These are phyloP conservation scores for Brassica hybrid DNA, from an alignment of 441 rosid species.

Conservation along the genomic window DNA sequence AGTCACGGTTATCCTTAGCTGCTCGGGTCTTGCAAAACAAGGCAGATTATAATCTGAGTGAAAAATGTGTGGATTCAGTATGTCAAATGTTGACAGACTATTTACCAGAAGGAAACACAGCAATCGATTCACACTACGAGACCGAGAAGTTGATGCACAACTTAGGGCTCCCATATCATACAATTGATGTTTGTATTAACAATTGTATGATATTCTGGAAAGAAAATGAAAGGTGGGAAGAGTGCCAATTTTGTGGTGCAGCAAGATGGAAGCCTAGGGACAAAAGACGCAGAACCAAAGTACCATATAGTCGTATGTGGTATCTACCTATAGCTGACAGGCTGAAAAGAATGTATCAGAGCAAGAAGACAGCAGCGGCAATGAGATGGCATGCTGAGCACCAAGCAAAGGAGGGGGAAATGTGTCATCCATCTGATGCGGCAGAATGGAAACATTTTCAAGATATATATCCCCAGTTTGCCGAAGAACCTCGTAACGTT, in stretches of 20 bases:
- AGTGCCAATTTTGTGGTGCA: background rate
- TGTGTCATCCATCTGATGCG: background rate
- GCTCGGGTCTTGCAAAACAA: background rate
- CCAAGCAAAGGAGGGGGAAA: background rate
- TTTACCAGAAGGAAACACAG: background rate
- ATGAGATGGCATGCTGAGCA: background rate
- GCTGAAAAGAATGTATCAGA: too few relatives aligned
- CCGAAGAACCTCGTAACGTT: too few relatives aligned
- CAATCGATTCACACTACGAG: background rate
- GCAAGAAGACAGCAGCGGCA: background rate
- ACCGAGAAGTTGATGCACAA: background rate
- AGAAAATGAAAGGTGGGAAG: background rate
- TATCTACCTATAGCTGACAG: too few relatives aligned
- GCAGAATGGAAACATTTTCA: background rate
- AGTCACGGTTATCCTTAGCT: background rate
- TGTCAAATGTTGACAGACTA: background rate
- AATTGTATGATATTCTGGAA: background rate
- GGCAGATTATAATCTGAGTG: background rate
- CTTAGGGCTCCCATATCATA: background rate
- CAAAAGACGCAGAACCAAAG: background rate
- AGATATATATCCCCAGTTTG: too few relatives aligned
- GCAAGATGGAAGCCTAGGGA: background rate
- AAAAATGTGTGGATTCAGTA: background rate
- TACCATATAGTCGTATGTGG: background rate
- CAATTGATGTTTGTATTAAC: background rate